Conservation (phyloP, 805 yeast genomes). For the Candida fluviatilis region DNA sequence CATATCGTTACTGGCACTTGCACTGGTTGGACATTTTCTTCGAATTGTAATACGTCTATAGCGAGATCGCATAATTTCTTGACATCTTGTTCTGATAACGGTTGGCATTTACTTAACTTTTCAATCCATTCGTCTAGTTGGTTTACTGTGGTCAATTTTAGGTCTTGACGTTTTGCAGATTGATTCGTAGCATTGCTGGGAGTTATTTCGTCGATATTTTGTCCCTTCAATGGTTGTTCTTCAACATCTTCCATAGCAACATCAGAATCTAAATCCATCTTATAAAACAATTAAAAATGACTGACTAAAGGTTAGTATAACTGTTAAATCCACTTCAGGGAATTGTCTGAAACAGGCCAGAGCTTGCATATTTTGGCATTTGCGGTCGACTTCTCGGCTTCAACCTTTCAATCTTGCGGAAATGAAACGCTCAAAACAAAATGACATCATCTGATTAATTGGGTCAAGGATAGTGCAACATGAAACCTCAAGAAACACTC, state of each 20-base stretch:
- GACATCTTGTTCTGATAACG: constrained; percentile 76
- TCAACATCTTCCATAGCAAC: constrained; percentile 82
- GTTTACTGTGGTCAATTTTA: constrained; percentile 44
- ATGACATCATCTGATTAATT: too few species aligned
- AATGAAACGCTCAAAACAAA: too few species aligned
- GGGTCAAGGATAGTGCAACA: too few species aligned
- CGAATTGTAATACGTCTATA: constrained; percentile 82
- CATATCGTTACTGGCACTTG: constrained; percentile 94
- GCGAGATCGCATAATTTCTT: constrained; percentile 84
- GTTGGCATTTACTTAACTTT: constrained; percentile 72
- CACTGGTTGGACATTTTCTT: constrained; percentile 94
- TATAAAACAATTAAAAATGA: constrained; percentile 5
- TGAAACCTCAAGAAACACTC: too few species aligned
- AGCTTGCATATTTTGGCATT: too few species aligned
- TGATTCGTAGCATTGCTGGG: constrained; percentile 16
- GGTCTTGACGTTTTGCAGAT: constrained; percentile 32
- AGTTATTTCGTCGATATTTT: constrained; percentile 10
- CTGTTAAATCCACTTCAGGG: too few species aligned
- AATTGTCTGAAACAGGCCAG: too few species aligned
- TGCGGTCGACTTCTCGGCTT: too few species aligned
- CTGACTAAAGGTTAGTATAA: constrained; percentile 3
- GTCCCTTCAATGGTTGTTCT: constrained; percentile 34
- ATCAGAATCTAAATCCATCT: constrained; percentile 77
- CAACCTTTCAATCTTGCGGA: too few species aligned
- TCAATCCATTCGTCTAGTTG: constrained; percentile 89